phyloP scores from a whole-genome alignment of 73 alveolate genomes.

The Paramecium tetraurelia region DNA sequence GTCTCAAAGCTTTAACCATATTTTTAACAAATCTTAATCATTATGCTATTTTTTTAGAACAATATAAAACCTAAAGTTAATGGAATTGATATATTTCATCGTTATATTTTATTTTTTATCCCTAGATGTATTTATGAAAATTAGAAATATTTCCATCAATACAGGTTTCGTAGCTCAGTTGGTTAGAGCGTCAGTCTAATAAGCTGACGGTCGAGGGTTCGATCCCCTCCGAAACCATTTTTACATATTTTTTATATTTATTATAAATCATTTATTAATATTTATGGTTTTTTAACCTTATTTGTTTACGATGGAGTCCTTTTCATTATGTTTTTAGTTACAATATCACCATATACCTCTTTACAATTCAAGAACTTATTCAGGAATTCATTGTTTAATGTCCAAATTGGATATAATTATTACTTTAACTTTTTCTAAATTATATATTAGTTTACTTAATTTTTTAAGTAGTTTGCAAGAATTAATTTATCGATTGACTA shows the following conservation, averaged over 20 bases:
- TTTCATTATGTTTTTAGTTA: not conserved
- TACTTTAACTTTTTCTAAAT: not conserved
- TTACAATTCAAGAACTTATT: not conserved
- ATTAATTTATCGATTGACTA: not conserved
- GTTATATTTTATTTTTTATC: not conserved
- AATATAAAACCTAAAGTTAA: not conserved
- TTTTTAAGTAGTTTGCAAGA: not conserved
- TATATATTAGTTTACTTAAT: too few species aligned
- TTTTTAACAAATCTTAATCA: too few species aligned
- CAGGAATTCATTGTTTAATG: not conserved
- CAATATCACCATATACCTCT: not conserved
- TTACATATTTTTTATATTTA: not conserved
- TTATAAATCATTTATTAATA: not conserved
- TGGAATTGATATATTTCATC: not conserved
- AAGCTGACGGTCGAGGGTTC: conserved; percentile 63
- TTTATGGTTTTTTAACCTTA: not conserved
- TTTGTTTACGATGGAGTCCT: not conserved
- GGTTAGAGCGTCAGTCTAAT: conserved; percentile 64
- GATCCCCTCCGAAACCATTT: conserved; percentile 60
- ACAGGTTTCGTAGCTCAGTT: conserved; percentile 61
- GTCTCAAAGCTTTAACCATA: too few species aligned
- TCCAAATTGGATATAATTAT: not conserved
- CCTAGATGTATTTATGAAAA: not conserved
- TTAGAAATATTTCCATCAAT: not conserved
- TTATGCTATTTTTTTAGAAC: not conserved